A percentile compares a stretch with the other conserved stretches of the same genome.
Conservation (phyloP, 2,329 filamentous ascomycete genomes). For the Sclerotinia borealis region DNA sequence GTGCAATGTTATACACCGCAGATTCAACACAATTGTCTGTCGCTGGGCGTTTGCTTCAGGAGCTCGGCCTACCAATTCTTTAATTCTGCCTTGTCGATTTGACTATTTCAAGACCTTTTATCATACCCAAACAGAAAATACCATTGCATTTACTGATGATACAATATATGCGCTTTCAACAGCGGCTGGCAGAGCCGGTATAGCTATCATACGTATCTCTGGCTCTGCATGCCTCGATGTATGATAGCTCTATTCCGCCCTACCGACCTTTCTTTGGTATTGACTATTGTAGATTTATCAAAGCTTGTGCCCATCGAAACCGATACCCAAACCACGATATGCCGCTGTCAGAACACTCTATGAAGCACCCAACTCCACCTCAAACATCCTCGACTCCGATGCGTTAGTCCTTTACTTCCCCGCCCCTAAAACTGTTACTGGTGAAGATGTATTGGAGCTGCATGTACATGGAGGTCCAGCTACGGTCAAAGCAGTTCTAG, state of each 20-base stretch:
- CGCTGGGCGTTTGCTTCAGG: not conserved
- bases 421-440: conserved; percentile 74
- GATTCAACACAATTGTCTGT: not conserved
- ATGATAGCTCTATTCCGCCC: conserved; percentile 24
- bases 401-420: conserved; percentile 71
- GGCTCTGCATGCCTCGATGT: conserved; percentile 68
- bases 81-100: not conserved
- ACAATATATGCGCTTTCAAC: conserved; percentile 95
- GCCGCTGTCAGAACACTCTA: conserved; percentile 72
- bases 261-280: conserved; percentile 1
- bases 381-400: conserved; percentile 55
- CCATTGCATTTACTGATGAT: conserved; percentile 7
- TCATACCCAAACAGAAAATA: not conserved
- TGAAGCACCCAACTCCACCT: conserved; percentile 42
- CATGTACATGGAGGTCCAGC: conserved; percentile 92
- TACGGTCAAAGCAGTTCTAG: conserved; percentile 78
- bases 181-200: conserved; percentile 76
- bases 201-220: conserved; percentile 84
- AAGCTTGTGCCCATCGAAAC: conserved; percentile 49
- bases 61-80: not conserved
- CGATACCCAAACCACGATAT: conserved; percentile 51
- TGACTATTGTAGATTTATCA: conserved; percentile 52
- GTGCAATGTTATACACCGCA: not conserved
- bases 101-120: not conserved
- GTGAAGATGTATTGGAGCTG: conserved; percentile 86